Evolutionary conservation across 2,329 filamentous ascomycete genomes (phyloP).

Genomic region (Phialocephala sp.): DNA sequence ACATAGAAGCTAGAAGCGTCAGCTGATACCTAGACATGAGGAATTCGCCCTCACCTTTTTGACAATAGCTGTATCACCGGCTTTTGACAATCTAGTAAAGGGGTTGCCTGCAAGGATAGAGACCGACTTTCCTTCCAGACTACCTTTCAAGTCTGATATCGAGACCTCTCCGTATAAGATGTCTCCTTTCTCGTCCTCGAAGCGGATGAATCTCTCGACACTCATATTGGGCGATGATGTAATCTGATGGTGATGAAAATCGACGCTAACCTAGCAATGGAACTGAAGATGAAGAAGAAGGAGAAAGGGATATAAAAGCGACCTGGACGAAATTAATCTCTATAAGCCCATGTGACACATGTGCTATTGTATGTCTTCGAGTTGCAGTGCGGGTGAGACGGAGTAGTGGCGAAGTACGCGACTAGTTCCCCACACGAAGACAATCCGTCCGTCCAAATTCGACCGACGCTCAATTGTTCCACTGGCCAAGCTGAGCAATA

Average conservation of each 20-base stretch:
- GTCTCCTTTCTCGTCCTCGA: conserved; percentile 43
- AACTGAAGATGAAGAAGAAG: too few relatives aligned
- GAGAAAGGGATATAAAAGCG: too few relatives aligned
- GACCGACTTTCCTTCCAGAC: conserved; percentile 20
- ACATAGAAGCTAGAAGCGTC: conserved; percentile 25
- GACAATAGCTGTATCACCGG: conserved; percentile 17
- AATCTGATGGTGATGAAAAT: background rate
- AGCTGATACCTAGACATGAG: background rate
- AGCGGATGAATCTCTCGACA: conserved; percentile 43
- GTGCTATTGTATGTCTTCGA: background rate
- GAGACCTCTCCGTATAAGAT: conserved; percentile 45
- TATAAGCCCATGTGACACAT: background rate
- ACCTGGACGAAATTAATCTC: background rate
- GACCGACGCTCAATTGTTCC: background rate
- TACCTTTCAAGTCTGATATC: conserved; percentile 13
- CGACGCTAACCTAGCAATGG: background rate
- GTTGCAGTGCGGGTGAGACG: background rate
- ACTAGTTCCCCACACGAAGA: background rate
- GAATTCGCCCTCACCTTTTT: conserved; percentile 17
- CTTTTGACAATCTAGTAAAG: conserved; percentile 16
- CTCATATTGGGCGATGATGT: conserved; percentile 16
- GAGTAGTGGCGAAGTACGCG: background rate
- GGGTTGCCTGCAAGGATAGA: conserved; percentile 26
- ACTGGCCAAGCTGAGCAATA: background rate
- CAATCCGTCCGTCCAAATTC: conserved; percentile 4